A percentile compares a stretch with the other conserved stretches of the same genome.
Evolutionary conservation across 2,329 filamentous ascomycete genomes (phyloP).

Genomic region (Calonectria montana): DNA sequence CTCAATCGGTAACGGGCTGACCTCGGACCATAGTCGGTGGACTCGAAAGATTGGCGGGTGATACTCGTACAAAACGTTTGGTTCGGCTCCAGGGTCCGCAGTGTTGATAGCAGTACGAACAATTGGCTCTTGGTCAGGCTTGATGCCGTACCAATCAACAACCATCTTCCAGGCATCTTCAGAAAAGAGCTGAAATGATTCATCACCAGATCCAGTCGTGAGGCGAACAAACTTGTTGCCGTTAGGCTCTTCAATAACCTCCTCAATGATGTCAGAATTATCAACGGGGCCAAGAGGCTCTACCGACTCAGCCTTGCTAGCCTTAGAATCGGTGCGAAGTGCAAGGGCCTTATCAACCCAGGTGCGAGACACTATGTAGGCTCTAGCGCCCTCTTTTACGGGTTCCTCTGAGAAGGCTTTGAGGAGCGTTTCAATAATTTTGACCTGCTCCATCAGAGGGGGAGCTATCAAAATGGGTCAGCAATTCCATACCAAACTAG

Average conservation of each 20-base stretch:
- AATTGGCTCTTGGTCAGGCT: constrained; percentile 76
- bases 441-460: constrained; percentile 72
- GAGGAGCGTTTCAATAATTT: constrained; percentile 73
- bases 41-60: constrained; percentile 88
- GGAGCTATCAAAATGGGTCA: constrained; percentile 38
- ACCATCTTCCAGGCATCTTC: constrained; percentile 85
- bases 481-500: constrained; percentile 6
- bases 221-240: constrained; percentile 76
- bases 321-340: constrained; percentile 68
- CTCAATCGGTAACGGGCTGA: constrained; percentile 66
- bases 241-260: constrained; percentile 63
- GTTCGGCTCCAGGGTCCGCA: constrained; percentile 62
- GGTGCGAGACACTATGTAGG: constrained; percentile 80
- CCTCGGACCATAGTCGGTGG: constrained; percentile 77
- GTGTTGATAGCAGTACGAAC: constrained; percentile 83
- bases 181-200: constrained; percentile 82
- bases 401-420: constrained; percentile 63
- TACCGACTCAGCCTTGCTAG: constrained; percentile 68
- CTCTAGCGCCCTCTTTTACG: constrained; percentile 77
- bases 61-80: constrained; percentile 84
- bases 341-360: constrained; percentile 84
- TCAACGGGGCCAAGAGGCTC: constrained; percentile 81
- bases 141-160: constrained; percentile 83
- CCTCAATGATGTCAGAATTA: constrained; percentile 83
- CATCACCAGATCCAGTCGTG: constrained; percentile 73